phyloP scores from a whole-genome alignment of 768 basidiomycete genomes.

The Psilocybe cubensis region DNA sequence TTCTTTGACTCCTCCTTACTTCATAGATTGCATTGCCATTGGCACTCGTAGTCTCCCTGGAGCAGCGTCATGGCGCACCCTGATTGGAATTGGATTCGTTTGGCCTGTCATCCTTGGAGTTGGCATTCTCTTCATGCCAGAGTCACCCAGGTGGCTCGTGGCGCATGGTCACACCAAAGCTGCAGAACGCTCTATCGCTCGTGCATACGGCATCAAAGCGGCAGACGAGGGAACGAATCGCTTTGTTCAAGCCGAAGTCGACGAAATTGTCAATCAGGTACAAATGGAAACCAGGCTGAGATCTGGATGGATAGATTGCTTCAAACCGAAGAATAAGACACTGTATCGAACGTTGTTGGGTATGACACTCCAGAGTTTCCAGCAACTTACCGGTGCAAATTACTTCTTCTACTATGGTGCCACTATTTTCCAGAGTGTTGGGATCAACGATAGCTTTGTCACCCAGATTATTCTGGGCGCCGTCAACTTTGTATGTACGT shows the following conservation, averaged over 20 bases:
- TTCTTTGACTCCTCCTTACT: neutral
- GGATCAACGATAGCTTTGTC: slow-evolving; percentile 66
- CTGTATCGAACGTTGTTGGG: slow-evolving; percentile 67
- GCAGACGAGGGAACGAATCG: slow-evolving; percentile 41
- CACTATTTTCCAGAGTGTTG: slow-evolving; percentile 69
- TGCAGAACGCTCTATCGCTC: slow-evolving; percentile 50
- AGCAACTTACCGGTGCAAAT: slow-evolving; percentile 75
- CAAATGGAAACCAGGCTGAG: slow-evolving; percentile 49
- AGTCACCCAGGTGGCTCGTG: slow-evolving; percentile 69
- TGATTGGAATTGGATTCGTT: slow-evolving; percentile 62
- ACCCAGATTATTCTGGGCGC: slow-evolving; percentile 78
- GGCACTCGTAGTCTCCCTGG: slow-evolving; percentile 56
- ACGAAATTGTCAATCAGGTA: slow-evolving; percentile 58
- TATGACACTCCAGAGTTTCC: slow-evolving; percentile 69
- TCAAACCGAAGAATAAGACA: slow-evolving; percentile 55
- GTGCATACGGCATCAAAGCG: slow-evolving; percentile 48
- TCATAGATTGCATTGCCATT: slow-evolving; percentile 64
- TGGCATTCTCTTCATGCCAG: slow-evolving; percentile 74
- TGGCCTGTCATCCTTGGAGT: slow-evolving; percentile 66
- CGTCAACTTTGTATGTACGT: slow-evolving; percentile 74
- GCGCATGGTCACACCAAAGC: slow-evolving; percentile 48
- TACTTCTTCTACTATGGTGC: slow-evolving; percentile 74
- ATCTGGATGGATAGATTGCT: slow-evolving; percentile 73
- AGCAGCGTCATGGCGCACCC: slow-evolving; percentile 62
- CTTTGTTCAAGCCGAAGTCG: slow-evolving; percentile 49